Evolutionary conservation across 2,329 filamentous ascomycete genomes (phyloP), one percentile per base, ranked within the genome.

Genomic region (Phaeosphaeria sp.): DNA sequence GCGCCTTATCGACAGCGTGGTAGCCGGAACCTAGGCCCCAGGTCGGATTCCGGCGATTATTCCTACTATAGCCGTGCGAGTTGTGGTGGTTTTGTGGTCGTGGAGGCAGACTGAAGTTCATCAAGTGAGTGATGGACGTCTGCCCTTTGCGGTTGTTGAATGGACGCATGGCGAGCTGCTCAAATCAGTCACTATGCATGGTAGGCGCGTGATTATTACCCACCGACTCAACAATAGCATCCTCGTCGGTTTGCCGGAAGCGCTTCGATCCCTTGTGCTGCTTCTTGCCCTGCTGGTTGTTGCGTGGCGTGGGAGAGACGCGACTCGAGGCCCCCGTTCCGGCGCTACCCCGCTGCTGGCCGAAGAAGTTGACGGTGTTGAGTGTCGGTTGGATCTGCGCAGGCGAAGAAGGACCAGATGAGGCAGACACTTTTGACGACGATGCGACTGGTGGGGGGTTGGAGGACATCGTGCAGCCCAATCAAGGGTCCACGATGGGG

Each of bases 71-170:
- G 59, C 86, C 83, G 64, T 83, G 77, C 54, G 83, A 80, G 52
- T 82, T 82, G 64, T 82, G 79, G 64, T 82, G 80, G 55, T 84
- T 84, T 59, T 89, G 86, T 21, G 90, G 89, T 48, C 91, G 87
- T 43, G 91, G 88, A 21, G 93, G 91, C 20, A 92, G 82, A 45
- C 91, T 88, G 78, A 97, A 96, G 81, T 94, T 94, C 84, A 99
- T 91, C 56, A 99, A 81, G 78, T 99, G 95, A 42, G 95, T 98
- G 74, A 99, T 99, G 71, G 92, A 96, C 53, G 93, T 97, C 78
- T 97, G 94, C 53, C 95, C 95, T 70, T 95, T 92, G 57, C 95
- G 89, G 69, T 87, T 88, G 67, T 81, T 88, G 59, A 85, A 83
- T 52, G 86, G 85, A 74, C 80, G 84, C 85, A 88, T 89, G 79